These are phyloP conservation scores for Thalassiosira pacifica DNA, from an alignment of 352 stramenopile species.

Conservation along the genomic window DNA sequence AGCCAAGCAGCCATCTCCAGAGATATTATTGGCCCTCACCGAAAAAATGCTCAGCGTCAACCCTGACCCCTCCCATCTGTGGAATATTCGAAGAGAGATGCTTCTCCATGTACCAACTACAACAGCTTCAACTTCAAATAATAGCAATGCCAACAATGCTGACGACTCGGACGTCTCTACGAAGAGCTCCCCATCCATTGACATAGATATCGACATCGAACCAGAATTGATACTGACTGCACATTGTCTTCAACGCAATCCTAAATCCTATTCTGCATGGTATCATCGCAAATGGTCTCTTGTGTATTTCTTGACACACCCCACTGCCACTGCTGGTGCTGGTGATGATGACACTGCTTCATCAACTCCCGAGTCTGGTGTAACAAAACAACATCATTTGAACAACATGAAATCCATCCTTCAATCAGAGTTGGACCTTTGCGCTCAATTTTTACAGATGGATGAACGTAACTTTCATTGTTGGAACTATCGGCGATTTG, in stretches of 20 bases:
- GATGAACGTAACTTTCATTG: slow-evolving; percentile 99
- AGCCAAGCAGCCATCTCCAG: slow-evolving; percentile 22
- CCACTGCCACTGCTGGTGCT: not conserved
- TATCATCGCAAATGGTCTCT: slow-evolving; percentile 89
- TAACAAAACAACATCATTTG: slow-evolving; percentile 17
- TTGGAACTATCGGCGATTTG: slow-evolving; percentile 96
- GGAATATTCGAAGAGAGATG: slow-evolving; percentile 95
- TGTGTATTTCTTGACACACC: slow-evolving; percentile 42
- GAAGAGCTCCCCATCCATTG: slow-evolving; percentile 38
- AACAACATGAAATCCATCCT: slow-evolving; percentile 48
- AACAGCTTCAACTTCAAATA: slow-evolving; percentile 17
- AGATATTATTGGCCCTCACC: slow-evolving; percentile 88
- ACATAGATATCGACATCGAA: slow-evolving; percentile 85
- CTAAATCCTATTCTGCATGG: slow-evolving; percentile 95
- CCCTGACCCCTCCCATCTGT: slow-evolving; percentile 96
- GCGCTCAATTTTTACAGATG: slow-evolving; percentile 83
- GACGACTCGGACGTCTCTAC: too few relatives aligned
- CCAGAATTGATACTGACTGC: slow-evolving; percentile 92
- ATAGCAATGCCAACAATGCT: too few relatives aligned
- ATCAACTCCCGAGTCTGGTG: slow-evolving; percentile 12
- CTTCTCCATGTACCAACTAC: slow-evolving; percentile 82
- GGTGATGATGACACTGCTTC: slow-evolving; percentile 21
- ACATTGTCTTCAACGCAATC: slow-evolving; percentile 94
- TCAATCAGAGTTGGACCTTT: slow-evolving; percentile 86
- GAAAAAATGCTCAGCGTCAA: slow-evolving; percentile 95